These are phyloP conservation scores for Apiospora arundinis DNA, from an alignment of 2,329 filamentous ascomycete genomes.

Conservation along the genomic window DNA sequence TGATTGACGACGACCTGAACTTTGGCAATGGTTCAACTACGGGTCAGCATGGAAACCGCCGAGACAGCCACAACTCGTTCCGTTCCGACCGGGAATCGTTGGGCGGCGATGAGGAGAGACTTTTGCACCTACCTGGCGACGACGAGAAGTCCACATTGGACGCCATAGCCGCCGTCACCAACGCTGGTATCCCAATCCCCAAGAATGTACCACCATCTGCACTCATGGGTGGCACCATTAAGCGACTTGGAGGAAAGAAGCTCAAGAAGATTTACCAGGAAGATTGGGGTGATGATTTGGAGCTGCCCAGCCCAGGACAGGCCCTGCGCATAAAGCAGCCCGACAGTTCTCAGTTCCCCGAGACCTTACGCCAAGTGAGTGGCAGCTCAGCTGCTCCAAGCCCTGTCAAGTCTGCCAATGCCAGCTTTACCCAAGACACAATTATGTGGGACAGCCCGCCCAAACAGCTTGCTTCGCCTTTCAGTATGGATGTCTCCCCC, in stretches of 20 bases:
- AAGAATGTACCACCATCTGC: slow-evolving; percentile 87
- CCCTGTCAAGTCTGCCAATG: slow-evolving; percentile 51
- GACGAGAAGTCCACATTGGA: slow-evolving; percentile 84
- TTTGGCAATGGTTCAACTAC: slow-evolving; percentile 59
- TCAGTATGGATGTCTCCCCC: neutral
- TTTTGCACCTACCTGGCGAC: slow-evolving; percentile 82
- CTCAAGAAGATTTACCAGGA: slow-evolving; percentile 76
- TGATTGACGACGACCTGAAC: slow-evolving; percentile 71
- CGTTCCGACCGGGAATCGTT: slow-evolving; percentile 82
- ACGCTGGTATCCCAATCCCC: slow-evolving; percentile 90
- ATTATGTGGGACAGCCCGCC: slow-evolving; percentile 42
- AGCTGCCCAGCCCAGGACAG: slow-evolving; percentile 66
- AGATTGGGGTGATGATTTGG: slow-evolving; percentile 82
- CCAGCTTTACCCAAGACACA: slow-evolving; percentile 31
- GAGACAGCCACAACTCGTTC: slow-evolving; percentile 83
- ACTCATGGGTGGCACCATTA: slow-evolving; percentile 90
- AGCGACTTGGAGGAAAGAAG: slow-evolving; percentile 79
- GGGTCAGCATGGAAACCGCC: slow-evolving; percentile 58
- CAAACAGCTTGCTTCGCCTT: slow-evolving; percentile 34
- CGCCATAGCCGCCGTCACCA: slow-evolving; percentile 85
- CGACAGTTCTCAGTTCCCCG: slow-evolving; percentile 68
- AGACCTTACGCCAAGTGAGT: slow-evolving; percentile 71
- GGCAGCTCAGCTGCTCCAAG: slow-evolving; percentile 57
- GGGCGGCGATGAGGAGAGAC: slow-evolving; percentile 84
- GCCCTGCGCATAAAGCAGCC: slow-evolving; percentile 70